phyloP scores from a whole-genome alignment of 75 land plant species.

The Isoetes taiwanensis region DNA sequence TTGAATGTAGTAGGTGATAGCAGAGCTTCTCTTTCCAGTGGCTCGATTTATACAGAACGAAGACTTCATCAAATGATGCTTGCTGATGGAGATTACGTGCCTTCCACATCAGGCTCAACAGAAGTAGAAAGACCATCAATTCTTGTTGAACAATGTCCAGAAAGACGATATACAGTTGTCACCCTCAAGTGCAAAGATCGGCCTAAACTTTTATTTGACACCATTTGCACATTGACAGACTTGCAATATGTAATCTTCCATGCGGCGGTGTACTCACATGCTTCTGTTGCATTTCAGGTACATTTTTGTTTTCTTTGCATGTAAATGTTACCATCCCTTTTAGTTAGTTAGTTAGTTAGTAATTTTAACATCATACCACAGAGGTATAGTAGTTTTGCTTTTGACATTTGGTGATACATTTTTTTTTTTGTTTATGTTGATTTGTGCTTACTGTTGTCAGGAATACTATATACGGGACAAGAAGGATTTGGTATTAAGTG shows the following conservation, averaged over 20 bases:
- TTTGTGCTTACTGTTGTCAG: background rate
- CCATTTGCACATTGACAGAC: conserved; percentile 88
- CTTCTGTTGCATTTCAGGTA: conserved; percentile 71
- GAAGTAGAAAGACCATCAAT: conserved; percentile 28
- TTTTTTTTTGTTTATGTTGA: background rate
- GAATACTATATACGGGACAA: background rate
- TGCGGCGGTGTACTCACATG: conserved; percentile 52
- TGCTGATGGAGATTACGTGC: conserved; percentile 15
- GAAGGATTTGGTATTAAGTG: background rate
- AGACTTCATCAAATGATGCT: conserved; percentile 93
- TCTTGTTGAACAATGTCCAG: conserved; percentile 43
- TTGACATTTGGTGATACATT: too few species aligned
- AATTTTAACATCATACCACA: too few species aligned
- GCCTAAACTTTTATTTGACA: conserved; percentile 85
- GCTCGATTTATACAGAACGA: conserved; percentile 58
- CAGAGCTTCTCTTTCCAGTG: conserved; percentile 37
- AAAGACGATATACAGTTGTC: conserved; percentile 72
- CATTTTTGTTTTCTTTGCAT: background rate
- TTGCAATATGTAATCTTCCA: conserved; percentile 89
- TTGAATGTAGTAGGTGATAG: conserved; percentile 44
- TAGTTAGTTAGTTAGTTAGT: too few species aligned
- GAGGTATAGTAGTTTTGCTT: too few species aligned
- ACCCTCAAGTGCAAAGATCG: conserved; percentile 60
- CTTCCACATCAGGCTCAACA: background rate
- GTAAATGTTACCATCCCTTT: too few species aligned